Evolutionary conservation across 2,329 filamentous ascomycete species (phyloP).

Genomic region (Pyrenochaeta sp.): DNA sequence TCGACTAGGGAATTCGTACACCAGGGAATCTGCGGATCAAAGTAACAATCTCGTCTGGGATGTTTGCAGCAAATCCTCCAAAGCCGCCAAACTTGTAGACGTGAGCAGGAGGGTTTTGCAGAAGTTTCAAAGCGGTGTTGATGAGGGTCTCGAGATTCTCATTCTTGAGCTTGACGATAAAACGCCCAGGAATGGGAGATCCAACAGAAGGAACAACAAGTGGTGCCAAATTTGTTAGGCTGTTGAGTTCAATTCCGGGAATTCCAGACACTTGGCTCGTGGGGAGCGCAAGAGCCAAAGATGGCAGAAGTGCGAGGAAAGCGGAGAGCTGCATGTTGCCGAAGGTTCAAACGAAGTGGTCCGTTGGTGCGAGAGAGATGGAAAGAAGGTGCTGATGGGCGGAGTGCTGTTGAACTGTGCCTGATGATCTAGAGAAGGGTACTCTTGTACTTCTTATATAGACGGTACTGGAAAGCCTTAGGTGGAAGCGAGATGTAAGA

Average conservation of each 20-base stretch:
- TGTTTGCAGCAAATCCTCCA: constrained; percentile 49
- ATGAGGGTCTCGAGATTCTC: constrained; percentile 36
- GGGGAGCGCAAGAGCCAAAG: constrained; percentile 42
- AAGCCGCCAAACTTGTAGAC: constrained; percentile 49
- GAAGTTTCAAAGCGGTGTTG: constrained; percentile 32
- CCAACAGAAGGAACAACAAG: constrained; percentile 48
- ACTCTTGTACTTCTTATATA: constrained; percentile 40
- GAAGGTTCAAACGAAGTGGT: constrained; percentile 14
- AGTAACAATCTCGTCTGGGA: constrained; percentile 39
- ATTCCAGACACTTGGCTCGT: too few species aligned
- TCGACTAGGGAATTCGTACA: constrained; percentile 21
- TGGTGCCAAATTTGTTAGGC: constrained; percentile 44
- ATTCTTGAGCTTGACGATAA: constrained; percentile 57
- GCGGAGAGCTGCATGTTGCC: constrained; percentile 50
- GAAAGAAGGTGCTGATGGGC: constrained; percentile 24
- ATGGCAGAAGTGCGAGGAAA: constrained; percentile 49
- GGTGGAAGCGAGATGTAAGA: constrained; percentile 15
- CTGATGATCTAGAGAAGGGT: constrained; percentile 24
- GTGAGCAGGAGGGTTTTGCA: constrained; percentile 39
- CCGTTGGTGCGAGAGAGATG: constrained; percentile 18
- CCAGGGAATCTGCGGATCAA: constrained; percentile 38
- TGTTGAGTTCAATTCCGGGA: too few species aligned
- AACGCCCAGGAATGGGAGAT: constrained; percentile 50
- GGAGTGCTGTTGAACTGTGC: constrained; percentile 36
- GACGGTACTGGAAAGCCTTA: constrained; percentile 10